Base-by-base conservation (phyloP, 768 basidiomycete genomes). In the Calocybe indica region DNA sequence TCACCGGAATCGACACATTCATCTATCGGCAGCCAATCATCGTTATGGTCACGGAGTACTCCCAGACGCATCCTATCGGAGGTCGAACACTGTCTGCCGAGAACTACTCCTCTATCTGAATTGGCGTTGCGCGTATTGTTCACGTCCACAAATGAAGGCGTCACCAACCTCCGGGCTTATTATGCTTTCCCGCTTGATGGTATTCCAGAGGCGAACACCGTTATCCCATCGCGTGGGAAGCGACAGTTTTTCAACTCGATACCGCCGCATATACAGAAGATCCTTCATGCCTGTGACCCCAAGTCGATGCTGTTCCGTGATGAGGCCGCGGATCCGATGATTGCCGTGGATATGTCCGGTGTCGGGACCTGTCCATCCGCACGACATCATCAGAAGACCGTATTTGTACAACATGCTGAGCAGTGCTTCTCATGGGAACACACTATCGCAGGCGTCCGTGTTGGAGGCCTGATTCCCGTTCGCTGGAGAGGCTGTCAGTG, bases 351-450 rank as follows among this genome's bases (percentile, higher is more conserved):
- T 48, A 55, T 12, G 51, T 68, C 67, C 3, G 71, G 72, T 11
- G 58, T 70, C 12, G 75, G 76, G 4, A 52, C 65, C 37, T 79
- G 82, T 50, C 66, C 70, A 5, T 82, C 80, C 50, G 73, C 79
- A 15, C 62, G 43, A 45, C 80, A 72, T 42, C 53, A 50, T 12
- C 62, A 58, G 12, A 41, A 50, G 15, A 59, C 65, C 12, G 59
- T 80, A 9, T 87, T 85, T 47, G 71, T 83, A 5, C 63, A 54
- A 15, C 80, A 75, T 40, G 75, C 73, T 3, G 84, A 85, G 56
- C 78, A 83, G 62, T 67, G 83, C 47, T 76, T 71, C 50, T 78
- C 81, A 3, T 89, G 87, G 87, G 82, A 82, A 56, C 64, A 58
- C 6, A 63, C 49, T 9, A 64, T 85, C 28, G 80, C 76, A 0